These are phyloP conservation scores for Tubosaeta sp. DNA, from an alignment of 768 basidiomycete species.

Conservation along the genomic window DNA sequence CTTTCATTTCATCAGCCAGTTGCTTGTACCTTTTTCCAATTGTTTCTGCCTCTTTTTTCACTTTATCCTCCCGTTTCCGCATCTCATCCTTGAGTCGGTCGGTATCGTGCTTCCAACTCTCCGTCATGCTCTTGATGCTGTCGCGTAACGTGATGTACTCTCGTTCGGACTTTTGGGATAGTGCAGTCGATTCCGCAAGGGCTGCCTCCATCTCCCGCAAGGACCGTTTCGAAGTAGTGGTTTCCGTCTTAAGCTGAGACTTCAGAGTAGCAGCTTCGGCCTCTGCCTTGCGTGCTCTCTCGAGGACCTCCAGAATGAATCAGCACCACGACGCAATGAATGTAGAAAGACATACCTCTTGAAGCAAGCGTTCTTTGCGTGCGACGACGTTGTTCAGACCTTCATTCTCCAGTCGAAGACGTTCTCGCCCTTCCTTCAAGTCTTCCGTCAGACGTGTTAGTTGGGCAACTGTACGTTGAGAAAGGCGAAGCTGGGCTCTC, in stretches of 20 bases:
- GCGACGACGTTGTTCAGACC: slow-evolving; percentile 84
- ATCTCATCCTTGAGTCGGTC: slow-evolving; percentile 72
- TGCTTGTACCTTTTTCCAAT: slow-evolving; percentile 65
- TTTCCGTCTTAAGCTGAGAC: slow-evolving; percentile 69
- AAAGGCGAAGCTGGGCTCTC: slow-evolving; percentile 72
- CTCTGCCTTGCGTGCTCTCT: slow-evolving; percentile 84
- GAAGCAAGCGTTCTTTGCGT: slow-evolving; percentile 79
- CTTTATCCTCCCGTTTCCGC: slow-evolving; percentile 65
- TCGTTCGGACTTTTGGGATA: slow-evolving; percentile 76
- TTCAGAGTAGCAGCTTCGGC: slow-evolving; percentile 66
- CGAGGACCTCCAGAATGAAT: slow-evolving; percentile 51
- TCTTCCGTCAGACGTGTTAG: slow-evolving; percentile 85
- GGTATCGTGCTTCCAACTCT: slow-evolving; percentile 71
- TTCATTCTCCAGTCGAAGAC: slow-evolving; percentile 81
- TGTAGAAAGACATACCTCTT: slow-evolving; percentile 56
- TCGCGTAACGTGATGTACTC: slow-evolving; percentile 80
- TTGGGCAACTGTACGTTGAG: slow-evolving; percentile 80
- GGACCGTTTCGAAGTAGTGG: slow-evolving; percentile 65
- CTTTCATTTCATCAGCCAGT: slow-evolving; percentile 60
- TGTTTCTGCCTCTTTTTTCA: slow-evolving; percentile 62
- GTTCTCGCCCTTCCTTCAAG: slow-evolving; percentile 80
- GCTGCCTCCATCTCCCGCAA: slow-evolving; percentile 77
- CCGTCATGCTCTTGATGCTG: slow-evolving; percentile 66
- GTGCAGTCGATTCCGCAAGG: slow-evolving; percentile 67
- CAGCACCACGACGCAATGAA: background rate